Evolutionary conservation across 1,284 basidiomycete genomes (phyloP).

Genomic region (Stereum hirsutum): DNA sequence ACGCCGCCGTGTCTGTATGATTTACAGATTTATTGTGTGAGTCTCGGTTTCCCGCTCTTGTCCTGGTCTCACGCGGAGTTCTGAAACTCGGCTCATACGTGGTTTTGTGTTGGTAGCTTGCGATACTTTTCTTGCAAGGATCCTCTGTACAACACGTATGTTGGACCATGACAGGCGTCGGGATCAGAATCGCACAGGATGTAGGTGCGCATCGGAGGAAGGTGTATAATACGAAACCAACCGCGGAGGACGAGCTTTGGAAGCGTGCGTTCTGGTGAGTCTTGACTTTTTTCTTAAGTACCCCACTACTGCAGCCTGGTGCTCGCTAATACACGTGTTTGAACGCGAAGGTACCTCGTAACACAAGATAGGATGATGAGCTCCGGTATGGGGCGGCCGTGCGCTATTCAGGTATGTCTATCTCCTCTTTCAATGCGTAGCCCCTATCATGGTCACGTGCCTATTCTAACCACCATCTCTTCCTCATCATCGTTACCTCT

Average conservation of each 20-base stretch:
- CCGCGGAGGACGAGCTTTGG: constrained; percentile 58
- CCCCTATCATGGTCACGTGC: too few relatives aligned
- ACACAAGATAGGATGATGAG: constrained; percentile 57
- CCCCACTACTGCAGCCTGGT: background rate
- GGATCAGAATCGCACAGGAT: constrained; percentile 61
- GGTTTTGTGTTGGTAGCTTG: constrained; percentile 4
- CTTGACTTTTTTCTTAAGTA: background rate
- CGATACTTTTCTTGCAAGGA: constrained; percentile 35
- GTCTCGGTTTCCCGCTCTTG: constrained; percentile 10
- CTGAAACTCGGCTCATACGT: background rate
- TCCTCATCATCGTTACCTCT: too few relatives aligned
- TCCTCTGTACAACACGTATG: constrained; percentile 60
- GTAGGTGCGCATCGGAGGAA: constrained; percentile 57
- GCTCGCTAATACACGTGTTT: too few relatives aligned
- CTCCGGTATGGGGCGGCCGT: constrained; percentile 67
- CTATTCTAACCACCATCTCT: too few relatives aligned
- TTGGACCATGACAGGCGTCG: constrained; percentile 66
- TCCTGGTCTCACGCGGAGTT: too few relatives aligned
- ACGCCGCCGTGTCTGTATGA: constrained; percentile 62
- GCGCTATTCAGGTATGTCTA: constrained; percentile 77
- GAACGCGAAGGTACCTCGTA: constrained; percentile 63
- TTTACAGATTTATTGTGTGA: constrained; percentile 53
- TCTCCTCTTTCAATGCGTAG: too few relatives aligned
- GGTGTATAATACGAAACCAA: constrained; percentile 25
- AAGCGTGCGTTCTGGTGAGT: constrained; percentile 70